Percentiles rank a stretch among this genome's conserved stretches.
Evolutionary conservation across 1,284 basidiomycete species (phyloP).

Genomic region (Paramarasmius palmivorus): DNA sequence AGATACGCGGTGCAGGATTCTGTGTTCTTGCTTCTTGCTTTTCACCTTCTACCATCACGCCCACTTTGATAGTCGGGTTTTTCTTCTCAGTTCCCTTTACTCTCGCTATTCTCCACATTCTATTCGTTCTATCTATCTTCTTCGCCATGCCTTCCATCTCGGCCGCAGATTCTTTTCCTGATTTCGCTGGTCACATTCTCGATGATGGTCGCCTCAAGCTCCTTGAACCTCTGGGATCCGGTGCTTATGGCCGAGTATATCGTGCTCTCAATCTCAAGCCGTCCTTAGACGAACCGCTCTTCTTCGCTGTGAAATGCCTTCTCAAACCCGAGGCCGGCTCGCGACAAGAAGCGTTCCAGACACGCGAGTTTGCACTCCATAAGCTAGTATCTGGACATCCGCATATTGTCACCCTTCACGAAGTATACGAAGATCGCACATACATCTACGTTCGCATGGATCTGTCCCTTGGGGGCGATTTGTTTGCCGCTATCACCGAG

Average conservation of each 20-base stretch:
- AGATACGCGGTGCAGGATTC: background rate
- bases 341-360: slow-evolving; percentile 17
- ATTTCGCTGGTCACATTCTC: slow-evolving; percentile 47
- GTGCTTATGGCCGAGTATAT: slow-evolving; percentile 84
- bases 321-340: slow-evolving; percentile 13
- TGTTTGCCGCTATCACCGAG: slow-evolving; percentile 51
- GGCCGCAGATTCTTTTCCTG: slow-evolving; percentile 43
- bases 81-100: slow-evolving; percentile 17
- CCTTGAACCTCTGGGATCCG: slow-evolving; percentile 67
- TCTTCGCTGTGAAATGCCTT: slow-evolving; percentile 69
- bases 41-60: slow-evolving; percentile 2
- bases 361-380: slow-evolving; percentile 44
- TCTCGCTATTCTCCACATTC: slow-evolving; percentile 15
- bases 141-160: slow-evolving; percentile 36
- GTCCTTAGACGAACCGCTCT: slow-evolving; percentile 34
- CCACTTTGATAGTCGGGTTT: slow-evolving; percentile 12
- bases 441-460: slow-evolving; percentile 45
- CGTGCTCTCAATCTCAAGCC: slow-evolving; percentile 55
- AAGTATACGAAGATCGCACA: slow-evolving; percentile 50
- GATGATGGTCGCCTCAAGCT: slow-evolving; percentile 62
- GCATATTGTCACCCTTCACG: slow-evolving; percentile 68
- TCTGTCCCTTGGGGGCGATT: slow-evolving; percentile 52
- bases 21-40: background rate
- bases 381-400: slow-evolving; percentile 62
- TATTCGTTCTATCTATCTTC: slow-evolving; percentile 6